Evolutionary conservation across 2,329 filamentous ascomycete genomes (phyloP), one percentile per base, ranked within the genome.

Genomic region (Hypoxylon sp.): DNA sequence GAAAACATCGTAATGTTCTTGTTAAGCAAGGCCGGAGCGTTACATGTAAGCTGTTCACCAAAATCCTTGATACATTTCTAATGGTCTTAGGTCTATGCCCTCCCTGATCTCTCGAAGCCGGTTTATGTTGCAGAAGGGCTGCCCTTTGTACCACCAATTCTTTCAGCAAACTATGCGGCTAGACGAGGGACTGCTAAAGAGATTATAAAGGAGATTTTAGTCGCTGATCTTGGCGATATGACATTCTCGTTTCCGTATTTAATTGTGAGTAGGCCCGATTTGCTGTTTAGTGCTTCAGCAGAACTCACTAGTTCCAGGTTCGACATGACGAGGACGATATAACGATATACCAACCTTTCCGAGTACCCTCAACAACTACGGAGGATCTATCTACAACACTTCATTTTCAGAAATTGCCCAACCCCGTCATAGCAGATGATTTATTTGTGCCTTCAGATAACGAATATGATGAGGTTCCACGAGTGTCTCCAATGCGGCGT

Each of bases 321-420:
- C 92, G 95, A 56, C 93, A 93, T 54, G 86, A 88, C 8, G 91
- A 89, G 66, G 92, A 97, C 71, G 95, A 98, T 76, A 82, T 98
- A 35, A 91, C 92, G 10, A 87, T 98, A 50, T 99, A 98, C 78
- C 90, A 96, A 77, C 94, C 95, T 1, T 91, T 94, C 73, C 85
- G 88, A 46, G 82, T 82, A 68, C 81, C 77, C 42, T 77, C 76
- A 30, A 79, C 79, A 62, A 78, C 75, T n/a, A 74, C 76, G 6
- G 72, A 81, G 30, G 79, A 84, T 5, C 85, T 91, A 72, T 82
- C 86, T 0, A 81, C 83, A 25, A 87, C 85, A 6, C 82, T 98
- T 10, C 88, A 90, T 61, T 97, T 97, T 79, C 85, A 91, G 61
- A 97, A 97, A 79, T 81, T 92, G 0, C 81, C 88, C 0, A 94